A percentile compares a stretch with the other conserved stretches of the same genome.
These are phyloP conservation scores for Aspergillus costaricaensis DNA, from an alignment of 2,329 filamentous ascomycete genomes.

Conservation along the genomic window DNA sequence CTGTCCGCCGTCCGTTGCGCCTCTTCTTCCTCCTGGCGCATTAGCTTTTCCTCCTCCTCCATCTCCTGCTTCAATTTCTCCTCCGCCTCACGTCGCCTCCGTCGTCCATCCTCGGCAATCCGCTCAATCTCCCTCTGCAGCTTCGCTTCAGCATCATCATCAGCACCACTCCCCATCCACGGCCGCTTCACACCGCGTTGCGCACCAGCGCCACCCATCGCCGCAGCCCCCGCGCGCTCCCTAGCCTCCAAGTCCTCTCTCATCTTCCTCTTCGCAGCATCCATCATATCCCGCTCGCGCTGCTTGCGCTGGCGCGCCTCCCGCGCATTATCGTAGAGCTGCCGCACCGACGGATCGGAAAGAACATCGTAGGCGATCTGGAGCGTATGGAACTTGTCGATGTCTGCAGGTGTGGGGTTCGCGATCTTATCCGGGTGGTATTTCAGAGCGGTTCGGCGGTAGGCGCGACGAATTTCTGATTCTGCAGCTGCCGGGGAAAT, in stretches of 20 bases:
- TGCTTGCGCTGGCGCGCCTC: conserved; percentile 70
- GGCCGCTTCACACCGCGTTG: conserved; percentile 61
- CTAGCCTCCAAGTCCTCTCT: conserved; percentile 82
- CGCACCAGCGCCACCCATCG: conserved; percentile 31
- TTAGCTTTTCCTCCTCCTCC: conserved; percentile 40
- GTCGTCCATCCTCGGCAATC: conserved; percentile 56
- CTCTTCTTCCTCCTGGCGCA: conserved; percentile 47
- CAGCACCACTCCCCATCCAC: conserved; percentile 41
- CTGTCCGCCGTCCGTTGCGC: conserved; percentile 40
- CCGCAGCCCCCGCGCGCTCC: conserved; percentile 59
- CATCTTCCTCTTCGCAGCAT: conserved; percentile 71
- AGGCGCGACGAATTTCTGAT: conserved; percentile 78
- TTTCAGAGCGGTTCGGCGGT: conserved; percentile 81
- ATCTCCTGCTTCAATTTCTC: conserved; percentile 49
- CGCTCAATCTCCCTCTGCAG: conserved; percentile 56
- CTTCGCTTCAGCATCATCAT: conserved; percentile 48
- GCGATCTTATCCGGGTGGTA: conserved; percentile 93
- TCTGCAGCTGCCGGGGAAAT: conserved; percentile 66
- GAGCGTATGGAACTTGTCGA: conserved; percentile 80
- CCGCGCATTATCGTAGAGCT: conserved; percentile 75
- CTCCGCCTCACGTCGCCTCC: conserved; percentile 52
- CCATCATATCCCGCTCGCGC: conserved; percentile 71
- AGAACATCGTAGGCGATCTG: conserved; percentile 86
- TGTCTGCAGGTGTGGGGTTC: conserved; percentile 64
- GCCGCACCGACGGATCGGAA: conserved; percentile 67